A percentile compares a stretch with the other conserved stretches of the same genome.
These are phyloP conservation scores for Metarhizium rileyi DNA, from an alignment of 2,329 filamentous ascomycete genomes.

Conservation along the genomic window DNA sequence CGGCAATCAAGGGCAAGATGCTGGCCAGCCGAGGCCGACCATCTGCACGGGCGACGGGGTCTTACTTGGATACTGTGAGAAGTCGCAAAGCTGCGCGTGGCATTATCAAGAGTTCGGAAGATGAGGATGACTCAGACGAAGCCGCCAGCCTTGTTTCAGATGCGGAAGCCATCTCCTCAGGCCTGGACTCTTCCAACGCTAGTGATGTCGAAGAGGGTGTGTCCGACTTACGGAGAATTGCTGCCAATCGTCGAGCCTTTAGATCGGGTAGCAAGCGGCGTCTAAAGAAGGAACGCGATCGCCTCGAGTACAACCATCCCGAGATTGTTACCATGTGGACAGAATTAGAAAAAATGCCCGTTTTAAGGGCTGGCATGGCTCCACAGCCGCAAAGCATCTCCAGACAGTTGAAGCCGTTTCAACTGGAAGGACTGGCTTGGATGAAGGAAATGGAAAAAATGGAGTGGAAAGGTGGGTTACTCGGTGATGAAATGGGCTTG, in stretches of 20 bases:
- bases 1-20: not conserved
- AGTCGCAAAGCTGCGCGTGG: not conserved
- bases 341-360: conserved; percentile 56
- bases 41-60: not conserved
- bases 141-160: not conserved
- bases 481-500: conserved; percentile 98
- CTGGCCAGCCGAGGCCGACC: not conserved
- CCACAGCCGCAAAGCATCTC: conserved; percentile 59
- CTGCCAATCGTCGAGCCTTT: conserved; percentile 24
- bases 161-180: conserved; percentile 4
- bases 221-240: conserved; percentile 11
- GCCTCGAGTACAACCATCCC: conserved; percentile 69
- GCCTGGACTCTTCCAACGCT: conserved; percentile 7
- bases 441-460: conserved; percentile 85
- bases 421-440: conserved; percentile 89
- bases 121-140: not conserved
- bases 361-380: conserved; percentile 45
- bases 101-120: conserved; percentile 2
- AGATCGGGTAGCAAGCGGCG: conserved; percentile 18
- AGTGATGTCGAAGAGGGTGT: conserved; percentile 14
- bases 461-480: conserved; percentile 75
- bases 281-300: conserved; percentile 43
- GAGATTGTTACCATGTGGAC: conserved; percentile 78
- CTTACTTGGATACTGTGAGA: not conserved
- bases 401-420: conserved; percentile 82